Base-by-base conservation (phyloP, 805 yeast species). In the Kuraishia cidri region DNA sequence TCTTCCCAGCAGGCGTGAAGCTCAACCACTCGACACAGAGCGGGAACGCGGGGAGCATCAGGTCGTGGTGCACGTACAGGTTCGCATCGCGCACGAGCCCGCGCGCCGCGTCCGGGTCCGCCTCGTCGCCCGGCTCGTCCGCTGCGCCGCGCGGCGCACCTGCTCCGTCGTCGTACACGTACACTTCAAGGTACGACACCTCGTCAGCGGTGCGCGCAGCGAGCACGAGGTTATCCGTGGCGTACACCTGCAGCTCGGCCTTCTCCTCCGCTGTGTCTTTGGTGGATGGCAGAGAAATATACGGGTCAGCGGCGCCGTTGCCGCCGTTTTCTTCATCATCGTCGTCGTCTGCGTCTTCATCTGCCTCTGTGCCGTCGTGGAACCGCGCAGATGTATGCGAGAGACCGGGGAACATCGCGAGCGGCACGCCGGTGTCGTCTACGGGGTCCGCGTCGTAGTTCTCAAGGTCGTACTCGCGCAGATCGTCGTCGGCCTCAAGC, bases 141-240 rank as follows among this genome's bases (percentile, higher is more conserved):
- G 69, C 66, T 4, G 75, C 66, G 16, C 77, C 77, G 19, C 61
- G 67, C 32, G 86, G 90, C 31, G 83, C 85, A 26, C 88, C 90
- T 15, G 90, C 88, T 50, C 88, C 87, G 50, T 88, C 95, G 52
- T 92, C 97, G 54, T 88, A 92, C 16, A 92, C 83, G 48, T 90
- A 90, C 3, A 90, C 94, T 48, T 92, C 97, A 49, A 92, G 64
- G 50, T 80, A 83, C 5, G 96, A 86, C 29, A 92, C 68, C 31
- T 90, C 97, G 56, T 92, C 98, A 52, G 92, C 97, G 3, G 98
- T 92, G 63, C 95, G 79, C 2, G 97, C 79, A 6, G 95, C 87
- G 43, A 92, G 68, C 20, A 92, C 71, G 62, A 92, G 60, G 52
- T 86, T 92, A 56, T 92, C 98, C 2, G 92, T 79, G 30, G 95